Conservation (phyloP, 2,329 filamentous ascomycete genomes). For the Penicillium frequentans region DNA sequence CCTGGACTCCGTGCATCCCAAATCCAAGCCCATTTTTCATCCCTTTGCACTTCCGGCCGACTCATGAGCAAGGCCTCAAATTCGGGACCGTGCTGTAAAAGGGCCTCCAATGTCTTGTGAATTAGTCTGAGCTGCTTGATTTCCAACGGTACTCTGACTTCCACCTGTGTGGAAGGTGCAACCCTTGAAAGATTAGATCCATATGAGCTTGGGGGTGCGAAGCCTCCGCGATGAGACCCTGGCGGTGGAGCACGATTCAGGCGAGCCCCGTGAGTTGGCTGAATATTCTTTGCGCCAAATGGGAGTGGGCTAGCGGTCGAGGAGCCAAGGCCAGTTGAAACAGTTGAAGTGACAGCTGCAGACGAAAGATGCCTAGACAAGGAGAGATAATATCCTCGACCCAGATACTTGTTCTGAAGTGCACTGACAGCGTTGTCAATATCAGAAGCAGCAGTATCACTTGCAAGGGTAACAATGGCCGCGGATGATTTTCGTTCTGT, state of each 20-base stretch:
- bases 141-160: conserved; percentile 73
- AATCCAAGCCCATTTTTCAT: conserved; percentile 92
- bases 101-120: conserved; percentile 79
- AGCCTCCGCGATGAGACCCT: conserved; percentile 58
- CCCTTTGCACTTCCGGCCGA: conserved; percentile 74
- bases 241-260: conserved; percentile 52
- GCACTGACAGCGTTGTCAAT: conserved; percentile 77
- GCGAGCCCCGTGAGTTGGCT: conserved; percentile 47
- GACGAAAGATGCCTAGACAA: conserved; percentile 83
- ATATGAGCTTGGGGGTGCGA: conserved; percentile 76
- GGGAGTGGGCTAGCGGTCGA: conserved; percentile 60
- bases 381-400: conserved; percentile 77
- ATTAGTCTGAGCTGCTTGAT: conserved; percentile 78
- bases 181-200: conserved; percentile 48
- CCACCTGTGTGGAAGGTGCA: conserved; percentile 61
- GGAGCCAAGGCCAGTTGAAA: conserved; percentile 48
- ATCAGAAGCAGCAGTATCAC: conserved; percentile 77
- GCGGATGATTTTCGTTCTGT: conserved; percentile 70
- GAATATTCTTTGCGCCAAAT: conserved; percentile 73
- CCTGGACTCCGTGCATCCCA: conserved; percentile 80
- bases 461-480: conserved; percentile 77
- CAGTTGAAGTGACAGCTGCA: conserved; percentile 60
- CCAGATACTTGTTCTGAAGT: conserved; percentile 80
- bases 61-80: conserved; percentile 94
- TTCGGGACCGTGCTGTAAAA: conserved; percentile 77